These are phyloP conservation scores for Talaromyces sp. DNA, from an alignment of 2,329 filamentous ascomycete species.

Conservation along the genomic window DNA sequence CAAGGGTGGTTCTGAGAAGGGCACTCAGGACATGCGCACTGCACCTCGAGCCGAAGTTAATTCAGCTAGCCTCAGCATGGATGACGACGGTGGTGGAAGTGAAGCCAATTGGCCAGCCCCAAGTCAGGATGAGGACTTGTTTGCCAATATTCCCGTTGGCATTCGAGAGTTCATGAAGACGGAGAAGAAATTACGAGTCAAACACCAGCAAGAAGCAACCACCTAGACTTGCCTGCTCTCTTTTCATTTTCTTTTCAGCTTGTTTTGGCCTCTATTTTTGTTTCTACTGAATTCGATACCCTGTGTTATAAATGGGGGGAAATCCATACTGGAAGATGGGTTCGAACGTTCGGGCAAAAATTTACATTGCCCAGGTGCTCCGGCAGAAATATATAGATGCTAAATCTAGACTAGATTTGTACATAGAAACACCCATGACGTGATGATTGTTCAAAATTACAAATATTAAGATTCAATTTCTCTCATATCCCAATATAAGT, in stretches of 20 bases:
- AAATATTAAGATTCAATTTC: background rate
- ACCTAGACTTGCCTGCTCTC: slow-evolving; percentile 12
- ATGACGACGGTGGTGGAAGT: slow-evolving; percentile 78
- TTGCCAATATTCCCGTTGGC: slow-evolving; percentile 81
- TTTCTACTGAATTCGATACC: slow-evolving; percentile 13
- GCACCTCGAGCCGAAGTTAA: slow-evolving; percentile 45
- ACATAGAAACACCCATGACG: slow-evolving; percentile 4
- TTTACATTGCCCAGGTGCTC: slow-evolving; percentile 1
- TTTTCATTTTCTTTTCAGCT: background rate
- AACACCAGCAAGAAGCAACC: slow-evolving; percentile 60
- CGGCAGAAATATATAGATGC: slow-evolving; percentile 14
- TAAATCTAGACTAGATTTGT: slow-evolving; percentile 12
- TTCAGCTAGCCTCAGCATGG: slow-evolving; percentile 65
- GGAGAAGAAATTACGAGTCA: slow-evolving; percentile 85
- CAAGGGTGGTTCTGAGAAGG: slow-evolving; percentile 29
- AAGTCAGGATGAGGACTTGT: slow-evolving; percentile 62
- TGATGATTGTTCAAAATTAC: background rate
- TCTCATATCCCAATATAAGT: background rate
- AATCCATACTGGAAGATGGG: background rate
- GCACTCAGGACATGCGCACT: slow-evolving; percentile 34
- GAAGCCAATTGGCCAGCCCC: slow-evolving; percentile 65
- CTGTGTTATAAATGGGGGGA: slow-evolving; percentile 8
- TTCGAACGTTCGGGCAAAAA: slow-evolving; percentile 3
- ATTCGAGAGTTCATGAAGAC: slow-evolving; percentile 97
- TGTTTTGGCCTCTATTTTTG: background rate